Conservation (phyloP, 257 asterid species). For the Leptodermis oblonga region DNA sequence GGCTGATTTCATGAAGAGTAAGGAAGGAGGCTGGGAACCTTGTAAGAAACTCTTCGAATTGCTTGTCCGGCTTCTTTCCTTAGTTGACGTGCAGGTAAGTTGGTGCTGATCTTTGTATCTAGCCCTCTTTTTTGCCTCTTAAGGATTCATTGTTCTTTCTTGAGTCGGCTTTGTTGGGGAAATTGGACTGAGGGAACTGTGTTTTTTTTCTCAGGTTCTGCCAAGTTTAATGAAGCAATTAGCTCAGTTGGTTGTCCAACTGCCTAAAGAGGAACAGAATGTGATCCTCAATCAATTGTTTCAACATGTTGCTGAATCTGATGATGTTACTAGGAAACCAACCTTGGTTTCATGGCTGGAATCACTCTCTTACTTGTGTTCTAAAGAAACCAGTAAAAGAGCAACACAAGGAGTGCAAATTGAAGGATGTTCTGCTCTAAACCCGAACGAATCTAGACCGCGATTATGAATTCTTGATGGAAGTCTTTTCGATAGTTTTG, state of each 20-base stretch:
- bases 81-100: constrained; percentile 83
- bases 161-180: constrained; percentile 26
- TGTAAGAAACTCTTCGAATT: constrained; percentile 69
- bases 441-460: not conserved
- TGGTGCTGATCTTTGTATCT: constrained; percentile 31
- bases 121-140: not conserved
- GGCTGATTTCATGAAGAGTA: constrained; percentile 47
- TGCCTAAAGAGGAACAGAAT: constrained; percentile 52
- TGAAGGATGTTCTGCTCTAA: constrained; percentile 13
- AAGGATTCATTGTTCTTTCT: not conserved
- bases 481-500: too few relatives aligned
- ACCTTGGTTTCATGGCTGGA: constrained; percentile 78
- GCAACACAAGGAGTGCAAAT: constrained; percentile 4
- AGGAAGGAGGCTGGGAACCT: constrained; percentile 70
- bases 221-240: constrained; percentile 55
- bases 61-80: constrained; percentile 63
- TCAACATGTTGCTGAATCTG: constrained; percentile 78
- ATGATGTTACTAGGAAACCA: constrained; percentile 76
- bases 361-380: constrained; percentile 66
- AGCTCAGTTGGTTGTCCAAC: constrained; percentile 56
- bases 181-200: not conserved
- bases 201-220: constrained; percentile 50
- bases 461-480: not conserved
- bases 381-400: constrained; percentile 33
- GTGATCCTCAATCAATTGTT: constrained; percentile 56